Conservation (phyloP, 176 grass and related monocot species). For the Avena atlantica region DNA sequence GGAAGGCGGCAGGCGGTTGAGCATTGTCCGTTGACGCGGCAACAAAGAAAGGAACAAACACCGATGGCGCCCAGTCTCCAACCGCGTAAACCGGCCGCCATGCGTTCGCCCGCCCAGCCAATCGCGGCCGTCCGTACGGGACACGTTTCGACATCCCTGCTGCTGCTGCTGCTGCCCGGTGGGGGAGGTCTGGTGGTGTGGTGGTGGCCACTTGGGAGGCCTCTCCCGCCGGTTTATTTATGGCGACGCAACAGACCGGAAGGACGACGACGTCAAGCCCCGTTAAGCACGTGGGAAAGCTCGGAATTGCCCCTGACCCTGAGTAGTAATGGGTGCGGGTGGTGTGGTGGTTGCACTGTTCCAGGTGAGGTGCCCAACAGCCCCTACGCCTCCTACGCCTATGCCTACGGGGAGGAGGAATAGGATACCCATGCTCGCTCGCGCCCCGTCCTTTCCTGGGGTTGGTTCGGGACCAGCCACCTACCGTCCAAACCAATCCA, state of each 20-base stretch:
- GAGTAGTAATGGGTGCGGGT: background rate
- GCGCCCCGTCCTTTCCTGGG: background rate
- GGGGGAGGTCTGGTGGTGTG: too few relatives aligned
- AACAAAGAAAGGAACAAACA: slow-evolving; percentile 11
- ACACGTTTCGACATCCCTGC: slow-evolving; percentile 38
- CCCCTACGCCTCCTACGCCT: background rate
- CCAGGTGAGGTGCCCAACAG: slow-evolving; percentile 25
- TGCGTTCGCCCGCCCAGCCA: background rate
- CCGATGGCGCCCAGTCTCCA: slow-evolving; percentile 8
- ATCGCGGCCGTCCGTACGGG: background rate
- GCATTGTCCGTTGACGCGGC: background rate
- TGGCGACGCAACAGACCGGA: background rate
- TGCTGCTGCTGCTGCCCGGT: background rate
- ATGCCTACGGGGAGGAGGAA: background rate
- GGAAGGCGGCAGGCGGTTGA: background rate
- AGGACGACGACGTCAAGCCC: background rate
- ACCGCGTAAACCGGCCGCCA: slow-evolving; percentile 1
- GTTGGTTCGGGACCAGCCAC: slow-evolving; percentile 23
- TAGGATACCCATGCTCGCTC: background rate
- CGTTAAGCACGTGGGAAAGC: background rate
- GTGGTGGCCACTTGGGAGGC: background rate
- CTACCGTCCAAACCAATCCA: slow-evolving; percentile 4
- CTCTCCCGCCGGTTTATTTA: background rate
- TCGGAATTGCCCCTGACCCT: background rate
- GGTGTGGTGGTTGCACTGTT: slow-evolving; percentile 36